Base-by-base conservation (phyloP, 176 grass and related monocot genomes). In the Zizania latifolia region DNA sequence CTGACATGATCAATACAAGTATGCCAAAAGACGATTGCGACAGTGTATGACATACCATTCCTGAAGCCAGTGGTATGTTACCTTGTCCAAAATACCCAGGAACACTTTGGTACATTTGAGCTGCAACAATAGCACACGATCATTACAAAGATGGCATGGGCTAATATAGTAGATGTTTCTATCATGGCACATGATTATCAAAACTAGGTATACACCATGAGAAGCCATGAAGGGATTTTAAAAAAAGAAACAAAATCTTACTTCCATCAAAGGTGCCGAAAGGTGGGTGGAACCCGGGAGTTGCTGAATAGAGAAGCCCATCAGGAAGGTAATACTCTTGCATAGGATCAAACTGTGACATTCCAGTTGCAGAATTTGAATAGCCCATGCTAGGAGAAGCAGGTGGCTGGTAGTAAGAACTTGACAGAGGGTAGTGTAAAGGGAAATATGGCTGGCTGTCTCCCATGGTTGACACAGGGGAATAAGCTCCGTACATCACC, bases 331-430 rank as follows among this genome's bases (percentile, higher is more conserved):
- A 90, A 75, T 76, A 81, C 37, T 70, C 78, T 36, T 85, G 72
- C 54, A 58, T 68, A 23, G 72, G 68, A 70, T 86, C 79, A 51
- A 77, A n/a, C 34, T 86, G 83, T 5, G 79, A 74, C 43, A 79
- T 32, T 41, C 74, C 74, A 64, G 28, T 79, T 59, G 68, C 28
- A 70, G 88, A 82, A 50, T 46, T 79, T 39, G 77, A 48, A 79
- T 75, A 79, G 58, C 68, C 68, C 5, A 75, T 90, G 74, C 36
- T 70, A 39, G 88, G 62, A 75, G 83, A 78, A 62, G 26, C 65
- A 41, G 73, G 60, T 56, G 33, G 70, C 70, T 90, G 88, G 57
- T 90, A 86, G 69, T 86, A 89, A 80, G 76, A 40, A 27, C 64
- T 72, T 46, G 70, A 45, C 28, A 76, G 58, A 46, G 81, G 81